Conservation (phyloP, 2,329 filamentous ascomycete genomes). For the Penicillium expansum region DNA sequence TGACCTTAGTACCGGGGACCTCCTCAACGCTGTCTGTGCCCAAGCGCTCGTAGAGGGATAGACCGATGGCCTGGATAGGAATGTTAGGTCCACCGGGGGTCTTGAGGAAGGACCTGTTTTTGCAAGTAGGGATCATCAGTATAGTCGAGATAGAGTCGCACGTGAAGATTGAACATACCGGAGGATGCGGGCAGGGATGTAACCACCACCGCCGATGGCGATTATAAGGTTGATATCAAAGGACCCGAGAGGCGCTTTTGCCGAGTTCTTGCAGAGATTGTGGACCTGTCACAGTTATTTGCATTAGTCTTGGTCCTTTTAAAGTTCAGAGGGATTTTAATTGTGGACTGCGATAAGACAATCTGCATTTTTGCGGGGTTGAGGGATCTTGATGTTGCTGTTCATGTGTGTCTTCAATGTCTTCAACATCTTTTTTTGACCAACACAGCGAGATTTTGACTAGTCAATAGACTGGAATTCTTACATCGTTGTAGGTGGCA, state of each 20-base stretch:
- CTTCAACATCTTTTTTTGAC: neutral
- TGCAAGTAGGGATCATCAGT: neutral
- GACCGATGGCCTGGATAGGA: constrained; percentile 96
- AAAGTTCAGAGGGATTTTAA: neutral
- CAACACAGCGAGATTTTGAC: neutral
- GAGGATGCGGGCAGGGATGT: constrained; percentile 93
- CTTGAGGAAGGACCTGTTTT: constrained; percentile 79
- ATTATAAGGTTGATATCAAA: constrained; percentile 87
- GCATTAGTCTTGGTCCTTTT: constrained; percentile 10
- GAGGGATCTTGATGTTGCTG: neutral
- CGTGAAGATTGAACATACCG: constrained; percentile 50
- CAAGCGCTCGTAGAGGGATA: constrained; percentile 92
- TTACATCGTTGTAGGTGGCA: constrained; percentile 87
- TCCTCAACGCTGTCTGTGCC: constrained; percentile 56
- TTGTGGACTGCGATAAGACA: constrained; percentile 6
- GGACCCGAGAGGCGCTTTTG: constrained; percentile 69
- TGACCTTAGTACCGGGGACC: constrained; percentile 85
- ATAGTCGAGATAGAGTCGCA: neutral
- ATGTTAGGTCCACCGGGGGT: constrained; percentile 84
- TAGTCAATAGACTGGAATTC: constrained; percentile 27
- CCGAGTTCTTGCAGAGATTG: constrained; percentile 90
- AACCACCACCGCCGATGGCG: constrained; percentile 95
- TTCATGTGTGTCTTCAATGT: neutral
- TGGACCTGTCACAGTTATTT: constrained; percentile 66
- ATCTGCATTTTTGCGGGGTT: constrained; percentile 6